Base-by-base conservation (phyloP, 208 protist species). In the Leishmania lainsoni region DNA sequence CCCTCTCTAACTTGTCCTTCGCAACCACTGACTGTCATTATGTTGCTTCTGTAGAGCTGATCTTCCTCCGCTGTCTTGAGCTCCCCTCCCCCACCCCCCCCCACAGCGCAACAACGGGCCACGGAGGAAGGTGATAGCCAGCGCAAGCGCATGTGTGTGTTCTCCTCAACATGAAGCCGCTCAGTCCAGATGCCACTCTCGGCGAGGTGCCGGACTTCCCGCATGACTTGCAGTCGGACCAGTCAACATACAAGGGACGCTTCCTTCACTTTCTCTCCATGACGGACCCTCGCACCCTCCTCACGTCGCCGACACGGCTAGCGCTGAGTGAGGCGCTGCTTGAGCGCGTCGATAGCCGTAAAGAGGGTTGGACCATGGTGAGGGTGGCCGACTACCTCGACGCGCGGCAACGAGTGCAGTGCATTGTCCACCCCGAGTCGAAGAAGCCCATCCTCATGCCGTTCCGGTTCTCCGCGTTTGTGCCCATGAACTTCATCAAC, bases 401-500 rank as follows among this genome's bases (percentile, higher is more conserved):
- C 49, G 90, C 90, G 6, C 79, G 74, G 16, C 81, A 88, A 70
- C 88, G 84, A 0, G 85, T 90, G 73, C 85, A 83, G 58, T 86
- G 93, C 54, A 95, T 89, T 35, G 66, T 97, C 6, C 96, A 98
- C 83, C 93, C 94, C 35, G 94, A 98, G 75, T 95, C 92, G 52
- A 74, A 87, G 58, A 81, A 92, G 56, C 85, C 87, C 45, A 96
- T 98, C 32, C 75, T 90, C 4, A 56, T 89, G 77, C 94, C 94
- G 20, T 97, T 97, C 59, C 92, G 96, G 66, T 92, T 98, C 63
- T 94, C 93, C n/a, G 86, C 92, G 54, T 98, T 97, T 80, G 81
- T 97, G 65, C 96, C 96, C 39, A 89, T 94, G 63, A 98, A 98
- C 84, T 90, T 98, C 32, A 72, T 93, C 54, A 96, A 96, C 83